Percentiles rank a stretch among this genome's conserved stretches.
phyloP scores from a whole-genome alignment of 179 eudicot genomes.

The Beta lomatogona region DNA sequence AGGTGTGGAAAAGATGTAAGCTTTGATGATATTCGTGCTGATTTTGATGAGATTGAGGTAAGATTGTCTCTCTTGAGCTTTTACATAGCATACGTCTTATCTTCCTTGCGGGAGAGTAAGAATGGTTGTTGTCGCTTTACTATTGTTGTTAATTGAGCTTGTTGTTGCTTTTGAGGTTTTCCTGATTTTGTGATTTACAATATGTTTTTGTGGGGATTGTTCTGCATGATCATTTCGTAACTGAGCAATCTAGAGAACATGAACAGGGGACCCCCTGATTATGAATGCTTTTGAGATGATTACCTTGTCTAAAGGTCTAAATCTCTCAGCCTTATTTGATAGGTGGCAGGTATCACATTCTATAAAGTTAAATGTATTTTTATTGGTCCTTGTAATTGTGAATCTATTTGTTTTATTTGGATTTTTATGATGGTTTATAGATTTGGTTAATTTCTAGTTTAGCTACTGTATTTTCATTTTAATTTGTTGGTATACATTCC shows the following conservation, averaged over 20 bases:
- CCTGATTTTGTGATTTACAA: not conserved
- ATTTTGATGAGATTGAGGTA: slow-evolving; percentile 94
- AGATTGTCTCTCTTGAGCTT: slow-evolving; percentile 7
- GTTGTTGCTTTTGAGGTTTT: not conserved
- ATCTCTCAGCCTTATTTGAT: slow-evolving; percentile 92
- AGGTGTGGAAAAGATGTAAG: slow-evolving; percentile 71
- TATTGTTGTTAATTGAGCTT: not conserved
- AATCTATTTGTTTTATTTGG: too few relatives aligned
- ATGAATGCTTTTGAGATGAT: slow-evolving; percentile 99
- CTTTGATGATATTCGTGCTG: slow-evolving; percentile 85
- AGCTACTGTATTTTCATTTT: too few relatives aligned
- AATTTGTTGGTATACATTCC: too few relatives aligned
- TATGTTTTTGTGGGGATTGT: slow-evolving; percentile 11
- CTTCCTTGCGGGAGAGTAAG: not conserved
- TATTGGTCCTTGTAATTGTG: too few relatives aligned
- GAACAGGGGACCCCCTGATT: slow-evolving; percentile 62
- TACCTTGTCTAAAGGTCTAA: slow-evolving; percentile 90
- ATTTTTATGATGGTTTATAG: too few relatives aligned
- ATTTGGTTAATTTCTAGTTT: too few relatives aligned
- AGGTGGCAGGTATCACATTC: slow-evolving; percentile 70
- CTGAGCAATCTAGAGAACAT: slow-evolving; percentile 55
- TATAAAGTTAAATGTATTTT: not conserved
- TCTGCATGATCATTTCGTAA: slow-evolving; percentile 75
- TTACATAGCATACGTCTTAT: not conserved
- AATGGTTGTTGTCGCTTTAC: not conserved